Conservation (phyloP, 768 basidiomycete genomes). For the Tricholoma hemisulphureum region DNA sequence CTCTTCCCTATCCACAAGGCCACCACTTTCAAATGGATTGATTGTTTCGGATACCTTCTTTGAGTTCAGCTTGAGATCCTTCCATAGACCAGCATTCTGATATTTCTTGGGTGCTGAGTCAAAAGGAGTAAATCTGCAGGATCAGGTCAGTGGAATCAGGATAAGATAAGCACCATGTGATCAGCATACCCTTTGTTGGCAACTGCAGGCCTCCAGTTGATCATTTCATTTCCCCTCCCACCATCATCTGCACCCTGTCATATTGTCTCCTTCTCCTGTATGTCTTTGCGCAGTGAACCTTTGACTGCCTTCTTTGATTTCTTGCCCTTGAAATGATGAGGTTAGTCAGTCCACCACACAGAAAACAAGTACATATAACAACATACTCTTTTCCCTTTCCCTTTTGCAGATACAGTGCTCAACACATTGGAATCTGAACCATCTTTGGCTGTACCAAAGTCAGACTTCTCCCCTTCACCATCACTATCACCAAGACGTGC, state of each 20-base stretch:
- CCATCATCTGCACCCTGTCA: constrained; percentile 6
- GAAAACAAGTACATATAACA: not conserved
- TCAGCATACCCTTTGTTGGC: not conserved
- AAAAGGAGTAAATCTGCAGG: constrained; percentile 2
- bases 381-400: not conserved
- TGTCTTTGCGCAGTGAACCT: constrained; percentile 3
- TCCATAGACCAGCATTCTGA: constrained; percentile 5
- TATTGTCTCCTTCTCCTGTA: constrained; percentile 6
- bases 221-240: not conserved
- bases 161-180: not conserved
- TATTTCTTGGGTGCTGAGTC: constrained; percentile 8
- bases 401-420: not conserved
- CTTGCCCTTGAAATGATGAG: not conserved
- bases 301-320: constrained; percentile 1
- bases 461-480: constrained; percentile 4
- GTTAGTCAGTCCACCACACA: constrained; percentile 1
- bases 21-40: constrained; percentile 12
- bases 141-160: not conserved
- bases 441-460: constrained; percentile 1
- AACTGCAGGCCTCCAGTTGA: not conserved
- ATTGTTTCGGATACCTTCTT: constrained; percentile 2
- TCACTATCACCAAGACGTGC: not conserved
- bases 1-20: too few species aligned
- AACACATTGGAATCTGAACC: not conserved
- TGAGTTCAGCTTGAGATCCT: constrained; percentile 1